Evolutionary conservation across 768 basidiomycete species (phyloP), one percentile per base, ranked within the genome.

Genomic region (Kondoa malvinella): DNA sequence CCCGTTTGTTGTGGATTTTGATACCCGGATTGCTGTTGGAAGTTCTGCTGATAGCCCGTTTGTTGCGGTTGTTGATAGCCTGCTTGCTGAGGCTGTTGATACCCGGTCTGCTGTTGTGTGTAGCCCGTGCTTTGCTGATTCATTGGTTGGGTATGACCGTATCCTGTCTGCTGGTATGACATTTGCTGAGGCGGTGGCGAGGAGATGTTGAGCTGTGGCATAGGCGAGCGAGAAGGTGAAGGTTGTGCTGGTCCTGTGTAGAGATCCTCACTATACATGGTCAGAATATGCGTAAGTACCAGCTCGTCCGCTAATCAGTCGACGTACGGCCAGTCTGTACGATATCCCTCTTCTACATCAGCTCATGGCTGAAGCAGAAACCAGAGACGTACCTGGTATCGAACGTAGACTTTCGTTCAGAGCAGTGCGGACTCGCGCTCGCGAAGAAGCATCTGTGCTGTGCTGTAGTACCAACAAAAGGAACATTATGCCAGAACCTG

Each of bases 401-500:
- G 15, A 33, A 17, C 61, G 29, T 21, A 63, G 61, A 27, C 30
- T 32, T 63, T 63, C 61, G n/a, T 63, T 63, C 32, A 63, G n/a
- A 34, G 61, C 61, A 17, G 16, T 27, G 4, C 61, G 27, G 29
- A 63, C 61, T 63, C 61, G 27, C 3, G 27, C 14, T 16, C 61
- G 61, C 3, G 61, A 63, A 17, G 61, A 33, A 16, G 29, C 61
- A n/a, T 63, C 61, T 27, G 61, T 30, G 26, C 26, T 29, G 12
- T 63, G 61, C 61, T 32, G 61, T 50, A 21, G 21, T n/a, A n/a
- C n/a, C n/a, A 50, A 50, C 8, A 50, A 50, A 8, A 21, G 12
- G 21, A 8, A 8, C 40, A 50, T 50, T 21, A 21, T n/a, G n/a
- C n/a, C n/a, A n/a, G n/a, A 50, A 50, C 40, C 21, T 8, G 40